A percentile compares a stretch with the other conserved stretches of the same genome.
These are phyloP conservation scores for Pythium brassicae DNA, from an alignment of 352 stramenopile genomes.

Conservation along the genomic window DNA sequence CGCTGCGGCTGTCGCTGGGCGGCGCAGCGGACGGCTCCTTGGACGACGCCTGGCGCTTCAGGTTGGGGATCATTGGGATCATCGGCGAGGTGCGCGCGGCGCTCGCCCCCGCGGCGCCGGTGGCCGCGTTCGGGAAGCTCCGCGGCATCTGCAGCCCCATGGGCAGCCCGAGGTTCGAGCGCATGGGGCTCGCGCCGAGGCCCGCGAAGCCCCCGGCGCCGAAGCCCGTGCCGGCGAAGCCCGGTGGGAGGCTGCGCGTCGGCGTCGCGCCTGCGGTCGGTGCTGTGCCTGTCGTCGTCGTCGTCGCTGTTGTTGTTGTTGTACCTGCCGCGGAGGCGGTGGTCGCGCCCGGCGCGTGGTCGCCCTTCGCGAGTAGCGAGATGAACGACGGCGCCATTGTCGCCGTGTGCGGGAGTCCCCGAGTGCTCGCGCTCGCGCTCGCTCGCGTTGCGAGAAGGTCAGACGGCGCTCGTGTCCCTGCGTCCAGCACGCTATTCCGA, in stretches of 20 bases:
- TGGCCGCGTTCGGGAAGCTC: slow-evolving; percentile 8
- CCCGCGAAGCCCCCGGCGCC: neutral
- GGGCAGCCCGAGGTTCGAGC: slow-evolving; percentile 14
- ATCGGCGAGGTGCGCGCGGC: neutral
- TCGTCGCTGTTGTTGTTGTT: slow-evolving; percentile 3
- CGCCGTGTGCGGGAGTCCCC: neutral
- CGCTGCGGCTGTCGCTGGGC: neutral
- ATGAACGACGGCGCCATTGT: slow-evolving; percentile 15
- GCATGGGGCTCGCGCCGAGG: slow-evolving; percentile 8
- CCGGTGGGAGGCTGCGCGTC: neutral
- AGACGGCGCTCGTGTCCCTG: too few relatives aligned
- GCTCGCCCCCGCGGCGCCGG: too few relatives aligned
- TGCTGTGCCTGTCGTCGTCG: neutral
- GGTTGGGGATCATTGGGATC: slow-evolving; percentile 15
- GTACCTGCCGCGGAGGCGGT: neutral
- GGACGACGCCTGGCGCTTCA: slow-evolving; percentile 11
- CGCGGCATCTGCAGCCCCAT: slow-evolving; percentile 19
- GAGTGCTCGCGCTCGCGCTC: neutral
- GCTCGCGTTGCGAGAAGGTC: too few relatives aligned
- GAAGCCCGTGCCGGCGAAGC: slow-evolving; percentile 1
- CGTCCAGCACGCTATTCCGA: too few relatives aligned
- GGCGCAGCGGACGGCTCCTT: neutral
- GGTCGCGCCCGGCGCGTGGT: neutral
- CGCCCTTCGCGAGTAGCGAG: slow-evolving; percentile 17
- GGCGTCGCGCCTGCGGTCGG: neutral